Evolutionary conservation across 768 basidiomycete species (phyloP).

Genomic region (Suillus variegatus): DNA sequence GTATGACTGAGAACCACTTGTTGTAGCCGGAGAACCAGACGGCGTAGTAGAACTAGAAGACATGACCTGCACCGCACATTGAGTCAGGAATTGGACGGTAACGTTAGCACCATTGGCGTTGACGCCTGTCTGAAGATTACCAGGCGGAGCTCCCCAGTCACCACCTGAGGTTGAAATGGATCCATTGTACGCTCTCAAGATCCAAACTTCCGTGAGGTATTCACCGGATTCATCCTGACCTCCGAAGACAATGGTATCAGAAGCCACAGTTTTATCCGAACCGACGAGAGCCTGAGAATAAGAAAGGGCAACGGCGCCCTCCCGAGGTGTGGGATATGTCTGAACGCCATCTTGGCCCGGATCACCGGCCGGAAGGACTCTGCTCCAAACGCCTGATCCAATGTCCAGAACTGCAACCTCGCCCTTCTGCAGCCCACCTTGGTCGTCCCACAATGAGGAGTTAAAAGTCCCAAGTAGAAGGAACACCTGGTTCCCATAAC

Average conservation of each 20-base stretch:
- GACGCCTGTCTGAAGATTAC: conserved; percentile 60
- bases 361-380: conserved; percentile 76
- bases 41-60: conserved; percentile 23
- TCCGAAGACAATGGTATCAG: conserved; percentile 80
- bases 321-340: conserved; percentile 64
- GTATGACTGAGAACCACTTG: conserved; percentile 25
- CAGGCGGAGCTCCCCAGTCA: conserved; percentile 69
- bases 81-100: conserved; percentile 53
- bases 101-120: conserved; percentile 72
- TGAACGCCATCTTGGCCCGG: conserved; percentile 47
- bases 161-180: conserved; percentile 53
- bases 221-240: conserved; percentile 67
- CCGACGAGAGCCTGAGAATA: conserved; percentile 59
- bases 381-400: conserved; percentile 65
- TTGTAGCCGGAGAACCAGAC: conserved; percentile 16
- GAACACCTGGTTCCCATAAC: conserved; percentile 66
- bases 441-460: conserved; percentile 65
- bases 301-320: conserved; percentile 69
- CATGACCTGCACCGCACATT: conserved; percentile 52
- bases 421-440: conserved; percentile 56
- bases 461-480: conserved; percentile 71
- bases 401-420: conserved; percentile 75
- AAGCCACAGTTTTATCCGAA: conserved; percentile 40
- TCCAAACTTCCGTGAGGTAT: conserved; percentile 76
- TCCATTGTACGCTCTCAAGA: conserved; percentile 73